phyloP scores from a whole-genome alignment of 2,329 filamentous ascomycete genomes.

The Dothideomycetes sp. region DNA sequence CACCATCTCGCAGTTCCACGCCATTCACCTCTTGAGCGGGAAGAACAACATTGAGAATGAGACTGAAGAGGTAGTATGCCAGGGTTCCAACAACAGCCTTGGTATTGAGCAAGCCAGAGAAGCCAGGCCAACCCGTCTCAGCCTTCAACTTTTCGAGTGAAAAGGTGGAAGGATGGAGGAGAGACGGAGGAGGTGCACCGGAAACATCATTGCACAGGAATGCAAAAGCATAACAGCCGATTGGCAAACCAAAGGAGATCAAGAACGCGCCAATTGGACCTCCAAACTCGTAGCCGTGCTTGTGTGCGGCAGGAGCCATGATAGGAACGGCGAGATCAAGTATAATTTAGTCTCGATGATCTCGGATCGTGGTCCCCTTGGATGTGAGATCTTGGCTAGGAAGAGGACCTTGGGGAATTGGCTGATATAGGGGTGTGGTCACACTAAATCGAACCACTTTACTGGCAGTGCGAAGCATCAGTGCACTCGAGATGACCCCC shows the following conservation, averaged over 20 bases:
- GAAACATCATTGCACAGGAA: constrained; percentile 89
- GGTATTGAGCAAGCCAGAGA: constrained; percentile 59
- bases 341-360: too few relatives aligned
- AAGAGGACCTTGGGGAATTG: too few relatives aligned
- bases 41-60: constrained; percentile 64
- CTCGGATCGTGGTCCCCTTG: too few relatives aligned
- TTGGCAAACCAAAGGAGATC: constrained; percentile 70
- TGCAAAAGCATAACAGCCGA: constrained; percentile 66
- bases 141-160: constrained; percentile 57
- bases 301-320: constrained; percentile 11
- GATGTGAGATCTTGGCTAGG: too few relatives aligned
- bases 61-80: constrained; percentile 67
- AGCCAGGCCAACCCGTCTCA: constrained; percentile 76
- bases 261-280: constrained; percentile 57
- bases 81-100: constrained; percentile 58
- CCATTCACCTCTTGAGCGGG: constrained; percentile 65
- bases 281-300: constrained; percentile 35
- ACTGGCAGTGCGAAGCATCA: too few relatives aligned
- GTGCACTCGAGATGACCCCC: too few relatives aligned
- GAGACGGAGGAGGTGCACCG: constrained; percentile 77
- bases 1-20: constrained; percentile 55
- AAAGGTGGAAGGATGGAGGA: constrained; percentile 50
- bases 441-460: too few relatives aligned
- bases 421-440: too few relatives aligned
- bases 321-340: neutral